Conservation (phyloP, 2,329 filamentous ascomycete genomes). For the Aspergillus clavatus region DNA sequence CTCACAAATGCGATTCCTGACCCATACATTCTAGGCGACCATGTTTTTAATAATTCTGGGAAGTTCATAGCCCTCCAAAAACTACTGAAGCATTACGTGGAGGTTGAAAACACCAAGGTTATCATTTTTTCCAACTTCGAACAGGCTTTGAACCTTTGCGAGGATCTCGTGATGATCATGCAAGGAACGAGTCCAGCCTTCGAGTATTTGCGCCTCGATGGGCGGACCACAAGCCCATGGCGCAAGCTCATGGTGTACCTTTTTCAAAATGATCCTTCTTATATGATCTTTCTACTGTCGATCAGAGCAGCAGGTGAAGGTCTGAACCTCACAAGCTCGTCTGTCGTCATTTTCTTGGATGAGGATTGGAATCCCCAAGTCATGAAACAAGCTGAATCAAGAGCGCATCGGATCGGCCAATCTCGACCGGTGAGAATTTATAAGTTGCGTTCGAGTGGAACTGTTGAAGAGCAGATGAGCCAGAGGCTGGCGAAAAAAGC, state of each 20-base stretch:
- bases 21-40: conserved; percentile 40
- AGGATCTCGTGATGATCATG: conserved; percentile 47
- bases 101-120: conserved; percentile 38
- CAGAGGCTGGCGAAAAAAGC: conserved; percentile 57
- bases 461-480: conserved; percentile 57
- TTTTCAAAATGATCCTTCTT: conserved; percentile 48
- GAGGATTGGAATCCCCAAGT: conserved; percentile 54
- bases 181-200: conserved; percentile 41
- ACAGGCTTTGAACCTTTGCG: conserved; percentile 47
- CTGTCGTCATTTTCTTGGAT: conserved; percentile 54
- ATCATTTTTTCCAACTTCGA: conserved; percentile 56
- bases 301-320: conserved; percentile 54
- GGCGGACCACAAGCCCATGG: conserved; percentile 44
- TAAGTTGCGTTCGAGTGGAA: conserved; percentile 53
- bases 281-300: conserved; percentile 53
- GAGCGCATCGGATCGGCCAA: conserved; percentile 53
- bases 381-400: conserved; percentile 51
- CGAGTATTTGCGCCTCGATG: conserved; percentile 49
- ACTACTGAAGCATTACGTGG: conserved; percentile 23
- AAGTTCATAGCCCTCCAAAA: conserved; percentile 55
- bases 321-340: conserved; percentile 51
- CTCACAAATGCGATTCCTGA: conserved; percentile 44
- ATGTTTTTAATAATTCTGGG: conserved; percentile 49
- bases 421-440: conserved; percentile 52
- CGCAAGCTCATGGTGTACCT: conserved; percentile 51